These are phyloP conservation scores for Rhizopogon hawkerae DNA, from an alignment of 1,284 basidiomycete species.

Conservation along the genomic window DNA sequence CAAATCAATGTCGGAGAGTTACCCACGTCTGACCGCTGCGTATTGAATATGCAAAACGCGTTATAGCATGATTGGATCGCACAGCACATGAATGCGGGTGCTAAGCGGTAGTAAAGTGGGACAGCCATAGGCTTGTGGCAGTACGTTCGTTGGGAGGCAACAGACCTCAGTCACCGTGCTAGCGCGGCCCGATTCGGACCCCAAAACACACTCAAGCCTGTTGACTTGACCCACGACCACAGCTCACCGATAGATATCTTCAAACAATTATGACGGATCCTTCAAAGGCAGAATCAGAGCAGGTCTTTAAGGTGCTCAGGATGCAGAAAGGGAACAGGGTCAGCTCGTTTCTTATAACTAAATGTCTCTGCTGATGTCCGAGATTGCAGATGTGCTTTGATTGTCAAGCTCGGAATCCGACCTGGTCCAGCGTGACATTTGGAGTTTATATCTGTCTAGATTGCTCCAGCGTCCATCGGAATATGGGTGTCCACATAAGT, in stretches of 20 bases:
- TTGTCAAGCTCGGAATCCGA: conserved; percentile 93
- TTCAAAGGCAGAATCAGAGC: conserved; percentile 70
- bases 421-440: conserved; percentile 95
- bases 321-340: conserved; percentile 89
- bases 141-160: no score
- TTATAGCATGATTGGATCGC: no score
- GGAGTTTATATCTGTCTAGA: conserved; percentile 98
- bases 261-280: conserved; percentile 51
- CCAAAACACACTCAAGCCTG: background rate
- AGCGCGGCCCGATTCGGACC: background rate
- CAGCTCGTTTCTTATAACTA: conserved; percentile 14
- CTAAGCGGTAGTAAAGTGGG: no score
- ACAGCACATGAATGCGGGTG: no score
- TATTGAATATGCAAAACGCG: no score
- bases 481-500: conserved; percentile 97
- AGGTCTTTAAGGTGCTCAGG: conserved; percentile 69
- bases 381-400: conserved; percentile 83
- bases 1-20: no score
- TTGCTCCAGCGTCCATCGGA: conserved; percentile 92
- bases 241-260: background rate
- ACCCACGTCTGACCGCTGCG: no score
- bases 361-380: conserved; percentile 6
- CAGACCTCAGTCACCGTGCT: background rate
- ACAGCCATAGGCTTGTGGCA: no score
- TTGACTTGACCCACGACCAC: background rate